Percentiles rank a stretch among this genome's conserved stretches.
Evolutionary conservation across 192 early-diverging fungal genomes (phyloP).

Genomic region (Dissophora ornata): DNA sequence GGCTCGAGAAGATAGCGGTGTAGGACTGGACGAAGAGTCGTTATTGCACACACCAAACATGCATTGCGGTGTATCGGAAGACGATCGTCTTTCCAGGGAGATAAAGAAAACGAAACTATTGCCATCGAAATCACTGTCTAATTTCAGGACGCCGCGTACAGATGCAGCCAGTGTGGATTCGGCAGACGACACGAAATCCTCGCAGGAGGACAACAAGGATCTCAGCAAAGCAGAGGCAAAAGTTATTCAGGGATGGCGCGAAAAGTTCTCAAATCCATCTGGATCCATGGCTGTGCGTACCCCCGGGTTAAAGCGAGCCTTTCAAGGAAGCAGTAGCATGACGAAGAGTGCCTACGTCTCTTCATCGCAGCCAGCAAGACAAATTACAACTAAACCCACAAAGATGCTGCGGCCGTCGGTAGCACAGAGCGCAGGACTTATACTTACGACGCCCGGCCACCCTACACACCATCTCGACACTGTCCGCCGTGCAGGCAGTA

Average conservation of each 20-base stretch:
- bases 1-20: slow-evolving; percentile 28
- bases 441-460: slow-evolving; percentile 4
- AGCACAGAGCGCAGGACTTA: background rate
- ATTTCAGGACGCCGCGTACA: background rate
- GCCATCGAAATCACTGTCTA: background rate
- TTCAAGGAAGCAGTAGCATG: slow-evolving; percentile 1
- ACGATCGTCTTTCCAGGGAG: background rate
- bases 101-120: background rate
- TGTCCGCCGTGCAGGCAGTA: background rate
- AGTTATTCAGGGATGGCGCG: slow-evolving; percentile 45
- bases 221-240: slow-evolving; percentile 16
- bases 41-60: background rate
- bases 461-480: slow-evolving; percentile 5
- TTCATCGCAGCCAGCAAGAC: background rate
- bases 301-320: slow-evolving; percentile 23
- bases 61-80: background rate
- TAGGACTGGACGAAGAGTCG: slow-evolving; percentile 11
- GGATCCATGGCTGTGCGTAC: background rate
- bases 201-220: background rate
- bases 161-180: background rate
- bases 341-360: background rate
- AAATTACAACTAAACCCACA: background rate
- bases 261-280: slow-evolving; percentile 36
- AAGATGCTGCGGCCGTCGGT: background rate
- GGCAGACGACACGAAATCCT: background rate